Percentiles rank a stretch among this genome's conserved stretches.
Conservation (phyloP, 2,329 filamentous ascomycete species). For the Fusarium globosum region DNA sequence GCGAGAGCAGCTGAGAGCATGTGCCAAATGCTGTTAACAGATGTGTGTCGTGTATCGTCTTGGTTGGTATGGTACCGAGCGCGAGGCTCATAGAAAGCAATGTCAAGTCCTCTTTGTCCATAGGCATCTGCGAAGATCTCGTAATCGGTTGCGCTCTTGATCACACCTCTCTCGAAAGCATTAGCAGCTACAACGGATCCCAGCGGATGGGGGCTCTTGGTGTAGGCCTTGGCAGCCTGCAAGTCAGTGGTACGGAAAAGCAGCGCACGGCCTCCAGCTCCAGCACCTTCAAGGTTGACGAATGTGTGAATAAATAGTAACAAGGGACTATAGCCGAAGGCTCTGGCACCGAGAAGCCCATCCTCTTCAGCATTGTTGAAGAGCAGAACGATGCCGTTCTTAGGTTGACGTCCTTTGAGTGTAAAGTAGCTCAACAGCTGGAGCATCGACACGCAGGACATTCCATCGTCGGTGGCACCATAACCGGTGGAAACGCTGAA, state of each 20-base stretch:
- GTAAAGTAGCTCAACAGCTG: constrained; percentile 92
- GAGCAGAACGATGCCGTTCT: constrained; percentile 82
- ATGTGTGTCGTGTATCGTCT: constrained; percentile 85
- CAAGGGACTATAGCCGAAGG: constrained; percentile 85
- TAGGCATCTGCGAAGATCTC: constrained; percentile 80
- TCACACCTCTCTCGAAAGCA: constrained; percentile 81
- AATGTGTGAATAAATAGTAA: constrained; percentile 86
- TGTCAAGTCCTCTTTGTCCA: constrained; percentile 87
- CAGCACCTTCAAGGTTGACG: constrained; percentile 93
- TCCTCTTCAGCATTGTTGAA: constrained; percentile 98
- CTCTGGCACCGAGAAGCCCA: constrained; percentile 85
- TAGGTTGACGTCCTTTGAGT: constrained; percentile 74
- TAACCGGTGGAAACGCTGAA: constrained; percentile 86
- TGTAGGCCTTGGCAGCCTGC: constrained; percentile 85
- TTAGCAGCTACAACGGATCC: constrained; percentile 85
- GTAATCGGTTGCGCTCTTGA: constrained; percentile 91
- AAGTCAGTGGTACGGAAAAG: constrained; percentile 90
- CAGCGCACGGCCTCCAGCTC: constrained; percentile 87
- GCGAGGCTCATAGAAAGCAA: constrained; percentile 90
- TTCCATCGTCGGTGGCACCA: constrained; percentile 93
- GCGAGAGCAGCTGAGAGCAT: constrained; percentile 89
- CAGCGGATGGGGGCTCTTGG: constrained; percentile 78
- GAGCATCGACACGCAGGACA: constrained; percentile 86
- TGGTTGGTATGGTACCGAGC: constrained; percentile 91
- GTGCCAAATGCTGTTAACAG: constrained; percentile 81